Evolutionary conservation across 2,329 filamentous ascomycete species (phyloP), one percentile per base, ranked within the genome.

Genomic region (Dactylellina cionopaga): DNA sequence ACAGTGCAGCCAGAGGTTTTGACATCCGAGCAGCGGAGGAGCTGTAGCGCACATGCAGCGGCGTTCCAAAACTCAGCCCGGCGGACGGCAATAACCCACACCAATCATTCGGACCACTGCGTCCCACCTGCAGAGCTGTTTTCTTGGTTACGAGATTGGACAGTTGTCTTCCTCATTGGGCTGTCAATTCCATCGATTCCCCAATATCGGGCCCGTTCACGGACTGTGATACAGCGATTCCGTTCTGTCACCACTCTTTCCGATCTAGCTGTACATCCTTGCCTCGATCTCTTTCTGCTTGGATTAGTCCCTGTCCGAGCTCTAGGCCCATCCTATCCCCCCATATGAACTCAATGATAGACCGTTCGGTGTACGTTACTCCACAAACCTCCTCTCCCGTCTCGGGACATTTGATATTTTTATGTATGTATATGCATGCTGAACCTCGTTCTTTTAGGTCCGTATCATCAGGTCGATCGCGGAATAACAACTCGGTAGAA

Each of bases 91-190:
- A 65, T 72, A 72, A 64, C 49, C 51, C 58, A 72, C 59, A 72
- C 68, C 68, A 72, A 72, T 72, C 59, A 72, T 46, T 54, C 59
- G 51, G 58, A 54, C 58, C 58, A 55, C 49, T 60, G 65, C 56
- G 44, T 63, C 52, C 43, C 55, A 51, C 68, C 41, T 63, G 59
- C 55, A 58, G 52, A 63, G 25, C 46, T 37, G 60, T 72, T 71
- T 60, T 59, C 59, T 72, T 72, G 68, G 68, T 72, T 72, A 55
- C 68, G 52, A 72, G 68, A 65, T 72, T 65, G 68, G 68, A 72
- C 68, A 72, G 68, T 72, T 72, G 68, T 72, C 68, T 72, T 60
- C 68, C 68, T 60, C 25, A 65, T 72, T 55, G 68, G 68, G 68
- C 52, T 39, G 68, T 29, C 46, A 60, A 65, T 58, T 49, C 51